Evolutionary conservation across 2,329 filamentous ascomycete genomes (phyloP), one percentile per base, ranked within the genome.

Genomic region (Trichophyton verrucosum): DNA sequence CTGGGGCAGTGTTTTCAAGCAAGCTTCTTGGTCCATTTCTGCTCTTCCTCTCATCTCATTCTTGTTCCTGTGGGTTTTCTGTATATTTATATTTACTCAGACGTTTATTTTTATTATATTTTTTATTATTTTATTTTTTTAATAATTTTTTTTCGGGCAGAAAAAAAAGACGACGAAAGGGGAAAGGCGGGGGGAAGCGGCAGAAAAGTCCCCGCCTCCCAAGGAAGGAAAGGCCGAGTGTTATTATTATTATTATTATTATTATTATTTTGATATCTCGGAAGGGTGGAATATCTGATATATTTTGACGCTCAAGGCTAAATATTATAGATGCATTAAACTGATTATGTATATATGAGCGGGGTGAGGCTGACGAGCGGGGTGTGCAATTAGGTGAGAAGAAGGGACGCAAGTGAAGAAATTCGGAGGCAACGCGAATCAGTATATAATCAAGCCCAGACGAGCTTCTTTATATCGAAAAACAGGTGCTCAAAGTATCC

Each of bases 391-490:
- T 44, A 44, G 7, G 40, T 44, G 40, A 17, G 15, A 6, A 4
- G 6, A 17, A 51, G 20, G 15, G 20, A 51, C 46, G 20, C 22
- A 24, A 27, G 46, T 27, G 46, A 51, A 51, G 4, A 13, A 5
- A 27, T 11, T 49, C 17, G n/a, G 33, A 11, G 33, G 8, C 7
- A 36, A 36, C 11, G n/a, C 9, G 11, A 11, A 20, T 11, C 17
- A 24, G 22, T 33, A 24, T 36, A 7, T 15, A 17, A 17, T 73
- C 68, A 83, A 2, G 81, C 80, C 94, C 94, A 97, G 11, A 99
- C 91, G 71, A 97, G 75, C 78, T 89, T 95, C 82, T 96, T 96
- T 68, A 97, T 80, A 62, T 87, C 88, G 77, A 97, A 91, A 1
- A 91, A 89, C 69, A 95, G 75, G 71, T 92, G 86, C 74, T 96